A percentile compares a stretch with the other conserved stretches of the same genome.
phyloP scores from a whole-genome alignment of 805 yeast species.

The Candida jianshihensis region DNA sequence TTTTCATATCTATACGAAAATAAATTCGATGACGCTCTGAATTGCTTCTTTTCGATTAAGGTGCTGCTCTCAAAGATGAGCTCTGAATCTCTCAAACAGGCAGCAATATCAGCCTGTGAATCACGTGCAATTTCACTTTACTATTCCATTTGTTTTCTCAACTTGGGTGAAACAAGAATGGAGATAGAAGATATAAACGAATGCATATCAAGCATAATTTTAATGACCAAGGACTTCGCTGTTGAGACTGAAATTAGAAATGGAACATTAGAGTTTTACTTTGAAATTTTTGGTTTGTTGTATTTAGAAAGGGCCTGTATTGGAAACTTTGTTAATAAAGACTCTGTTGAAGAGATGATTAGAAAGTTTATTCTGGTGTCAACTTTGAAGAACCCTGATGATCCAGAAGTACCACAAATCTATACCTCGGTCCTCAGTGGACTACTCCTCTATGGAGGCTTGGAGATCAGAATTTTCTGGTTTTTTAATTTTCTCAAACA shows the following conservation, averaged over 20 bases:
- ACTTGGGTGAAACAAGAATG: not conserved
- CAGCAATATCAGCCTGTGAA: not conserved
- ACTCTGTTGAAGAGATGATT: slow-evolving; percentile 1
- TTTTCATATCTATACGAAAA: not conserved
- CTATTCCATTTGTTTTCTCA: not conserved
- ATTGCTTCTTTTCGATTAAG: not conserved
- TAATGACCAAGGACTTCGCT: not conserved
- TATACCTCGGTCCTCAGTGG: slow-evolving; percentile 37
- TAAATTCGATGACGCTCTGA: not conserved
- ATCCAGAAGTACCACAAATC: slow-evolving; percentile 27
- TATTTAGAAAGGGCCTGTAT: slow-evolving; percentile 4
- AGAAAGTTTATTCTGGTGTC: slow-evolving; percentile 13
- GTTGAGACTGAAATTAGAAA: not conserved
- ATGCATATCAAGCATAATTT: not conserved
- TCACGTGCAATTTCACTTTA: not conserved
- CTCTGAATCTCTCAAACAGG: not conserved
- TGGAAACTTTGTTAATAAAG: not conserved
- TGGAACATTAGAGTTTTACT: slow-evolving; percentile 2
- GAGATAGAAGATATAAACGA: not conserved
- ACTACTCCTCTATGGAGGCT: slow-evolving; percentile 36
- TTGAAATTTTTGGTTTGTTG: slow-evolving; percentile 8
- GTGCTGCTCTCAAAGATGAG: not conserved
- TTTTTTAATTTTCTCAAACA: slow-evolving; percentile 33
- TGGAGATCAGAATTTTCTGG: slow-evolving; percentile 35
- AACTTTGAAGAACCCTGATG: slow-evolving; percentile 25